Evolutionary conservation across 805 yeast genomes (phyloP).

Genomic region (Priceomyces carsonii): DNA sequence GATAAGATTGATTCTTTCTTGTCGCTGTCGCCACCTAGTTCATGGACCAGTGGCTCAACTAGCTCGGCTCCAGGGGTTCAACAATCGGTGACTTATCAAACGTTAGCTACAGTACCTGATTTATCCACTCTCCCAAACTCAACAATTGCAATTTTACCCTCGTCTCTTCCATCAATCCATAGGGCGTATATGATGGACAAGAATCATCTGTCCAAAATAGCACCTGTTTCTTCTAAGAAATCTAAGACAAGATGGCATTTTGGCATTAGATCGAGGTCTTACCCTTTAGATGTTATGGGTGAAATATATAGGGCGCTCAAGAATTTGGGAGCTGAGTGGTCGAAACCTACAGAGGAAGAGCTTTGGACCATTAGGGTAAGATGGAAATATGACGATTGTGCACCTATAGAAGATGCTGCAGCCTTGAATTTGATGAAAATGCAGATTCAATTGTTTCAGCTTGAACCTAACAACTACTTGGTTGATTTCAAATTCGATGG

Average conservation of each 20-base stretch:
- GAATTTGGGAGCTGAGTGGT: conserved; percentile 96
- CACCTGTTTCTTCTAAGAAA: conserved; percentile 70
- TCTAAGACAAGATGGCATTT: conserved; percentile 98
- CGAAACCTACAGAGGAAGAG: conserved; percentile 90
- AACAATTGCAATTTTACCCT: conserved; percentile 89
- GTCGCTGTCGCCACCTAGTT: conserved; percentile 63
- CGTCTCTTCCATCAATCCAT: conserved; percentile 92
- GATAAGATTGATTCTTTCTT: conserved; percentile 58
- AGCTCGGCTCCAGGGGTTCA: conserved; percentile 44
- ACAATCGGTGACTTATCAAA: conserved; percentile 47
- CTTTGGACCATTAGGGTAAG: conserved; percentile 94
- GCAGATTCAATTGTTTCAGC: conserved; percentile 94
- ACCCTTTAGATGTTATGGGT: conserved; percentile 98
- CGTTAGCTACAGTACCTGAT: conserved; percentile 48
- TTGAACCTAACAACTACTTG: conserved; percentile 92
- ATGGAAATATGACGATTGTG: conserved; percentile 73
- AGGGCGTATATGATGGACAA: conserved; percentile 84
- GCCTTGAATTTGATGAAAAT: conserved; percentile 87
- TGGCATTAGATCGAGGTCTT: conserved; percentile 93
- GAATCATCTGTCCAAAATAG: conserved; percentile 29
- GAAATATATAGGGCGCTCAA: conserved; percentile 93
- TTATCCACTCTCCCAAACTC: conserved; percentile 61
- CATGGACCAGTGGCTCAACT: conserved; percentile 30
- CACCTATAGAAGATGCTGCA: conserved; percentile 29
- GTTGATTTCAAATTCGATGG: conserved; percentile 98